phyloP scores from a whole-genome alignment of 2,329 filamentous ascomycete species.

The Scortechinia acanthostroma region DNA sequence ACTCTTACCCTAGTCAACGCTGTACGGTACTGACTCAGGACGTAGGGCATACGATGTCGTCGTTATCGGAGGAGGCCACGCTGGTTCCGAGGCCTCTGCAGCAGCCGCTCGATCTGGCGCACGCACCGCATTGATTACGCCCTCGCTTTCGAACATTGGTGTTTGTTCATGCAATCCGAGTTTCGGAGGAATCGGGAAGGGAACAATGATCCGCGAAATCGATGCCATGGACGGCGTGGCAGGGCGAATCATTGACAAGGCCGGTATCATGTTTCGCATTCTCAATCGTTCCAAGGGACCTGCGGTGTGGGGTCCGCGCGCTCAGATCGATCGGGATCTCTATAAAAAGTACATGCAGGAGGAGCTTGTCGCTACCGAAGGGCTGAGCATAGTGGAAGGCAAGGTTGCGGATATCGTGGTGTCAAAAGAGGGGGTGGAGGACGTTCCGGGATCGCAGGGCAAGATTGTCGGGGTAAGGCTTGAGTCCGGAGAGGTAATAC shows the following conservation, averaged over 20 bases:
- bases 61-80: conserved; percentile 92
- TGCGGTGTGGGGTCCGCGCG: conserved; percentile 92
- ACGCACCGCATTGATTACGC: conserved; percentile 82
- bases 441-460: conserved; percentile 40
- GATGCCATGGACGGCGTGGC: conserved; percentile 89
- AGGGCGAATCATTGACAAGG: conserved; percentile 83
- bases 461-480: conserved; percentile 79
- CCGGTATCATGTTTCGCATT: conserved; percentile 86
- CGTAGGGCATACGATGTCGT: conserved; percentile 82
- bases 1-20: too few relatives aligned
- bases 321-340: conserved; percentile 85
- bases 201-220: conserved; percentile 88
- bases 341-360: conserved; percentile 88
- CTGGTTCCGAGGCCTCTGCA: conserved; percentile 85
- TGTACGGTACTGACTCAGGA: too few relatives aligned
- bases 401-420: conserved; percentile 89
- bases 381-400: conserved; percentile 73
- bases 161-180: conserved; percentile 96
- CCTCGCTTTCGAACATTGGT: conserved; percentile 79
- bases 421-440: conserved; percentile 41
- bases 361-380: conserved; percentile 72
- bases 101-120: conserved; percentile 85
- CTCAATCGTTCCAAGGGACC: conserved; percentile 86
- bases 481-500: conserved; percentile 78
- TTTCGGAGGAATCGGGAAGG: conserved; percentile 97